Evolutionary conservation across 805 yeast species (phyloP).

Genomic region (Maudiozyma pseudohumilis): DNA sequence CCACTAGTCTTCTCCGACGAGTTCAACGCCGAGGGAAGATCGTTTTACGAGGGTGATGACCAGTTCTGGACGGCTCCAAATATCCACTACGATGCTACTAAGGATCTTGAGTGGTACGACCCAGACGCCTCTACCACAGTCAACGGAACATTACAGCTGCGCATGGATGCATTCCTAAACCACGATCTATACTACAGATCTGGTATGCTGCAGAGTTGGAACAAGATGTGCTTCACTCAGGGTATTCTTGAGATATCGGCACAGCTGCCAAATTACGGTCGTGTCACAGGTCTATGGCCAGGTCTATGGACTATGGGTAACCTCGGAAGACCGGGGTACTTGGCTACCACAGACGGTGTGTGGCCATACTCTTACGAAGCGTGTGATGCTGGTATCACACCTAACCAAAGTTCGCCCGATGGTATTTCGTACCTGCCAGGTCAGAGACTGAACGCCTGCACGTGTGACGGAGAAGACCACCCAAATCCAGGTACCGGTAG

Average conservation of each 20-base stretch:
- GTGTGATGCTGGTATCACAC: constrained; percentile 91
- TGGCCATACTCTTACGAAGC: constrained; percentile 88
- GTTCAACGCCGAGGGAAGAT: constrained; percentile 79
- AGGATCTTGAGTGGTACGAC: constrained; percentile 88
- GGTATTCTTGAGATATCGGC: constrained; percentile 73
- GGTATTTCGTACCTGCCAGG: constrained; percentile 84
- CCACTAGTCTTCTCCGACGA: constrained; percentile 80
- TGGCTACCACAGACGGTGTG: constrained; percentile 80
- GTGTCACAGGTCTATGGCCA: constrained; percentile 83
- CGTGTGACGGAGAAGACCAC: constrained; percentile 74
- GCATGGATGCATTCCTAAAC: constrained; percentile 74
- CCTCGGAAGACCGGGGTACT: constrained; percentile 81
- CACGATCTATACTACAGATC: constrained; percentile 76
- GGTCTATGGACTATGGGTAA: constrained; percentile 95
- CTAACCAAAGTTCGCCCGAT: constrained; percentile 83
- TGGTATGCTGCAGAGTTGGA: constrained; percentile 91
- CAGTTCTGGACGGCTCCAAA: constrained; percentile 85
- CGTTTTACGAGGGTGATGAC: constrained; percentile 84
- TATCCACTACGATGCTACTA: constrained; percentile 74
- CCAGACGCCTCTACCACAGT: constrained; percentile 80
- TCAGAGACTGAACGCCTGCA: constrained; percentile 65
- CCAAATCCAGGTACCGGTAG: constrained; percentile 83
- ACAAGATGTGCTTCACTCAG: constrained; percentile 77
- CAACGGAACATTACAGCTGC: constrained; percentile 57
- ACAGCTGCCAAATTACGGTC: constrained; percentile 68